Conservation (phyloP, 2,329 filamentous ascomycete species). For the Fusarium tuaranense region DNA sequence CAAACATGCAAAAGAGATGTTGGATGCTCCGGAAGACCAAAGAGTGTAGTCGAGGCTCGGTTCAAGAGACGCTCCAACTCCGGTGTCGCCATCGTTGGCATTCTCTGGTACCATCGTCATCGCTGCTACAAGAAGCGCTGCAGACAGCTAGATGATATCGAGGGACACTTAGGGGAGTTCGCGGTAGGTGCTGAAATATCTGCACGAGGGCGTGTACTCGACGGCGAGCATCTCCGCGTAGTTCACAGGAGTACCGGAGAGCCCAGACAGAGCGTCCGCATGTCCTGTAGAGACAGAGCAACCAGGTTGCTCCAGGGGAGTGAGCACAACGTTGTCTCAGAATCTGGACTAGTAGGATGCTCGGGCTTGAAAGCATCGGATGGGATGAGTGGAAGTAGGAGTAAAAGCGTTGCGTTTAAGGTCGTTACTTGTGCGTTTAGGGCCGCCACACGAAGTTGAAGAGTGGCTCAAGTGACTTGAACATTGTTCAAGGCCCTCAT, state of each 20-base stretch:
- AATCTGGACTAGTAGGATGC: not conserved
- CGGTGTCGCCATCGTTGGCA: not conserved
- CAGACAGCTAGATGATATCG: not conserved
- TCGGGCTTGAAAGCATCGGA: not conserved
- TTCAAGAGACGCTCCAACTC: not conserved
- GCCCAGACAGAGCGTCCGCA: too few species aligned
- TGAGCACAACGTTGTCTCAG: not conserved
- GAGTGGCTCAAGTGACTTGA: not conserved
- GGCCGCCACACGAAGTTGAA: not conserved
- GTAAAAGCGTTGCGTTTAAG: too few species aligned
- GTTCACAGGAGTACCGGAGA: too few species aligned
- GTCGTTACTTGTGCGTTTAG: not conserved
- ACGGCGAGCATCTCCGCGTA: too few species aligned
- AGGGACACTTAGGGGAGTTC: not conserved
- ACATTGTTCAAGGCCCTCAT: not conserved
- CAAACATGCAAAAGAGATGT: not conserved
- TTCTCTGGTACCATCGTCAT: not conserved
- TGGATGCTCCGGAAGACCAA: not conserved
- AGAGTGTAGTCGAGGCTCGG: not conserved
- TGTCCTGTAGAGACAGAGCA: too few species aligned
- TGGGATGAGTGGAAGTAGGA: too few species aligned
- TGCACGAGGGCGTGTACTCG: not conserved
- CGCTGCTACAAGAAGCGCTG: not conserved
- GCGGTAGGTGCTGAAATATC: not conserved
- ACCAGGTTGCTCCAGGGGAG: too few species aligned